Percentiles rank a stretch among this genome's conserved stretches.
Conservation (phyloP, 2,329 filamentous ascomycete genomes). For the Botrytis sinoallii region DNA sequence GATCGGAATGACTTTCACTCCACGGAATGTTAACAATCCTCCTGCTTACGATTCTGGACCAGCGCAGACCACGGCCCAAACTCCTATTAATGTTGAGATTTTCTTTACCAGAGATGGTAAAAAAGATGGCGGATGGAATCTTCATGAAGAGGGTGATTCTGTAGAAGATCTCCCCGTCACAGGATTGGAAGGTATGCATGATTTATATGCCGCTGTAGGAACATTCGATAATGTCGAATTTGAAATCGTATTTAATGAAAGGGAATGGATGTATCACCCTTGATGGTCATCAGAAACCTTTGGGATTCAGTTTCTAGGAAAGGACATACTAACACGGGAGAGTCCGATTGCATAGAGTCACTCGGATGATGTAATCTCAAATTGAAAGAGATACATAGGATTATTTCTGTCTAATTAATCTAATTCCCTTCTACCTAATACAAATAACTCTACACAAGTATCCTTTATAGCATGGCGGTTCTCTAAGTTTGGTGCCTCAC, state of each 20-base stretch:
- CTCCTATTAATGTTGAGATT: constrained; percentile 50
- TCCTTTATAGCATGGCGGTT: neutral
- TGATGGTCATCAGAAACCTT: constrained; percentile 7
- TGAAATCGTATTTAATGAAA: constrained; percentile 61
- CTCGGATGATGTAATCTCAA: no score
- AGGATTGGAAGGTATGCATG: constrained; percentile 68
- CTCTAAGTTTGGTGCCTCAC: neutral
- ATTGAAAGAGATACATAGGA: neutral
- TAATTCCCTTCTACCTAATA: neutral
- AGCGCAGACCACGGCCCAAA: constrained; percentile 25
- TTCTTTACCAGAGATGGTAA: constrained; percentile 70
- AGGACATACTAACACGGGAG: neutral
- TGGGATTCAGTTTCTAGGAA: no score
- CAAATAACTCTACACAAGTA: neutral
- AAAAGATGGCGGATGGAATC: constrained; percentile 61
- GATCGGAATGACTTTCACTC: constrained; percentile 63
- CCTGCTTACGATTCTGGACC: constrained; percentile 35
- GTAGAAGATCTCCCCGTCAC: constrained; percentile 58
- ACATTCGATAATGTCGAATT: constrained; percentile 66
- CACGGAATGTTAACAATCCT: constrained; percentile 30
- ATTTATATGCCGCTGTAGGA: constrained; percentile 69
- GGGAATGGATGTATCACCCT: constrained; percentile 54
- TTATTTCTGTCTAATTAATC: neutral
- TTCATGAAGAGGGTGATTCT: constrained; percentile 71
- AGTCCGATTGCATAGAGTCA: neutral